These are phyloP conservation scores for Stereocaulon alpinum DNA, from an alignment of 495 filamentous ascomycete genomes.

Conservation along the genomic window DNA sequence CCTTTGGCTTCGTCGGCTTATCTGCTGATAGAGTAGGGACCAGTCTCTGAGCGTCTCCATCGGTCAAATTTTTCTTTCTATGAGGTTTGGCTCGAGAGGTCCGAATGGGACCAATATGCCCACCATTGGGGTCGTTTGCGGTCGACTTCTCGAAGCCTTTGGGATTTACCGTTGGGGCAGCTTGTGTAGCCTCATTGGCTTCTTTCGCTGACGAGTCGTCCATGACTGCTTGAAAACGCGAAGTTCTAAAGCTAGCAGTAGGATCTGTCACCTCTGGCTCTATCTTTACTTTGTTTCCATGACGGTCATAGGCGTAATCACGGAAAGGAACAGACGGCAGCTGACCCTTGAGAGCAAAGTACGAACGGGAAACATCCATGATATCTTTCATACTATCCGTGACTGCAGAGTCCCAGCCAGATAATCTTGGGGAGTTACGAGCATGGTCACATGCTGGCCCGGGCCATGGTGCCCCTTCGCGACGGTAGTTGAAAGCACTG, in stretches of 20 bases:
- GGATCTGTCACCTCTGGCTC: slow-evolving; percentile 3
- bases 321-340: slow-evolving; percentile 10
- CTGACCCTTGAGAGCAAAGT: slow-evolving; percentile 12
- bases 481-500: slow-evolving; percentile 21
- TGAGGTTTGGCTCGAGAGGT: neutral
- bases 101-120: neutral
- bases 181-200: no score
- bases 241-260: neutral
- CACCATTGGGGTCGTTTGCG: neutral
- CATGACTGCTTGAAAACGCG: neutral
- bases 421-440: slow-evolving; percentile 9
- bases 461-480: neutral
- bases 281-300: slow-evolving; percentile 4
- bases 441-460: slow-evolving; percentile 8
- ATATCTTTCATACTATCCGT: slow-evolving; percentile 13
- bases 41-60: neutral
- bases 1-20: neutral
- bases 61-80: slow-evolving; percentile 1
- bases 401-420: slow-evolving; percentile 8
- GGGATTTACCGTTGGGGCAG: neutral
- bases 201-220: neutral
- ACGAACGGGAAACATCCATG: slow-evolving; percentile 13
- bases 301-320: slow-evolving; percentile 2
- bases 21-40: neutral
- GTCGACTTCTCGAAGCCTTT: neutral